These are phyloP conservation scores for Euphrasia arctica DNA, from an alignment of 305 asterid species.

Conservation along the genomic window DNA sequence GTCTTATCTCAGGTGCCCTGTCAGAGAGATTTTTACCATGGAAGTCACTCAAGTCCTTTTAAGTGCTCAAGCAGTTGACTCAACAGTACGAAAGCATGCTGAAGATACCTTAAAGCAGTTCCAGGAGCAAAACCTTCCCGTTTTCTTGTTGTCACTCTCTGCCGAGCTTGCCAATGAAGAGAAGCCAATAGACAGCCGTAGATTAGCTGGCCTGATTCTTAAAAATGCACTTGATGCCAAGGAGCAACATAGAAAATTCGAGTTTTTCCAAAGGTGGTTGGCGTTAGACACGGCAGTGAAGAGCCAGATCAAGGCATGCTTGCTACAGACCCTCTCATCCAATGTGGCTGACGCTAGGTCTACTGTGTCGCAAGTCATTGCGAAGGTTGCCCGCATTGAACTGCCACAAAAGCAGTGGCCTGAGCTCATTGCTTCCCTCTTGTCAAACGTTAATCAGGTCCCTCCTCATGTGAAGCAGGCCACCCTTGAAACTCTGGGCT, in stretches of 20 bases:
- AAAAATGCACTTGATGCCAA: slow-evolving; percentile 94
- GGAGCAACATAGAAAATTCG: slow-evolving; percentile 77
- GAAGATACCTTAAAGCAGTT: slow-evolving; percentile 76
- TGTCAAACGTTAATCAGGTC: slow-evolving; percentile 77
- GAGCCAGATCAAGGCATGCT: slow-evolving; percentile 73
- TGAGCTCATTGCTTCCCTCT: slow-evolving; percentile 77
- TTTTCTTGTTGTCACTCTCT: slow-evolving; percentile 72
- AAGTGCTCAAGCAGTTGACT: slow-evolving; percentile 54
- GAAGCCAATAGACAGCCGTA: slow-evolving; percentile 90
- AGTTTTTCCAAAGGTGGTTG: slow-evolving; percentile 88
- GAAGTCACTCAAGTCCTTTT: slow-evolving; percentile 90
- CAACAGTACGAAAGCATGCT: slow-evolving; percentile 61
- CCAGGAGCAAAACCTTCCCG: slow-evolving; percentile 91
- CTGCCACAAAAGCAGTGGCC: slow-evolving; percentile 96
- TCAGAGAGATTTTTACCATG: slow-evolving; percentile 61
- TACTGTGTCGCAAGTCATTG: slow-evolving; percentile 90
- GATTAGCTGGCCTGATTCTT: slow-evolving; percentile 76
- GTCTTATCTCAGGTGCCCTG: background rate
- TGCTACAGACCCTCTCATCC: slow-evolving; percentile 82
- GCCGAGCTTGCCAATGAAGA: slow-evolving; percentile 79
- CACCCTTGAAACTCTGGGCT: slow-evolving; percentile 83
- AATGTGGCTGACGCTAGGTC: slow-evolving; percentile 73
- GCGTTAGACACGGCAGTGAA: slow-evolving; percentile 65
- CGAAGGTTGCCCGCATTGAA: slow-evolving; percentile 92
- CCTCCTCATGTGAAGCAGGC: slow-evolving; percentile 90